phyloP scores from a whole-genome alignment of 2,329 filamentous ascomycete genomes.

The Colletotrichum trifolii region DNA sequence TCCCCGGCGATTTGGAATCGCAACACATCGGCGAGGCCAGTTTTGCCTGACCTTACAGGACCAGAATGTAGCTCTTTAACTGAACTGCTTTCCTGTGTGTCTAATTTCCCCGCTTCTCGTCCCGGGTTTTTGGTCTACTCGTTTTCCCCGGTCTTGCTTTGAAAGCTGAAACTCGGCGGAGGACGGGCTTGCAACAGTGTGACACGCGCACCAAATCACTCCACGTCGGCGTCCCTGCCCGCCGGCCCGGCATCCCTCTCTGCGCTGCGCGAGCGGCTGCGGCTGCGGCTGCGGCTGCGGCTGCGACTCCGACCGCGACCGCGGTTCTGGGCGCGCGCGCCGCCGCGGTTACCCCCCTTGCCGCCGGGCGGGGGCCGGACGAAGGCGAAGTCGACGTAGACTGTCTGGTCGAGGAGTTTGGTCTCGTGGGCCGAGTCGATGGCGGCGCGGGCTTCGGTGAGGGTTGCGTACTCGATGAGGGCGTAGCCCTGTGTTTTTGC shows the following conservation, averaged over 20 bases:
- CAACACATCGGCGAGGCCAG: conserved; percentile 34
- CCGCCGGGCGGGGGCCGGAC: conserved; percentile 77
- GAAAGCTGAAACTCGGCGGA: too few species aligned
- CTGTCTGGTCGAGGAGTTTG: conserved; percentile 83
- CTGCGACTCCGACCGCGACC: conserved; percentile 48
- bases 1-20: neutral
- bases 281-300: conserved; percentile 59
- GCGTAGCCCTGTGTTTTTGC: conserved; percentile 74
- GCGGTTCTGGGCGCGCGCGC: conserved; percentile 51
- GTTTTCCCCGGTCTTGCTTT: neutral
- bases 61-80: neutral
- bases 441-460: conserved; percentile 82
- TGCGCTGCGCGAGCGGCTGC: conserved; percentile 46
- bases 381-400: conserved; percentile 86
- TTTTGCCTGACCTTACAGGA: neutral
- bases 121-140: neutral
- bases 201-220: conserved; percentile 1
- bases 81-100: neutral
- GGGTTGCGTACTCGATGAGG: conserved; percentile 84
- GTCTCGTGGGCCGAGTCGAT: conserved; percentile 82
- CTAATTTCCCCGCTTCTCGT: neutral
- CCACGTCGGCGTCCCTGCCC: conserved; percentile 19
- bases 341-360: conserved; percentile 47
- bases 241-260: conserved; percentile 17
- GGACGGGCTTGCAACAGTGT: neutral